Evolutionary conservation across 176 grass and related monocot genomes (phyloP).

Genomic region (Stipa capillata): DNA sequence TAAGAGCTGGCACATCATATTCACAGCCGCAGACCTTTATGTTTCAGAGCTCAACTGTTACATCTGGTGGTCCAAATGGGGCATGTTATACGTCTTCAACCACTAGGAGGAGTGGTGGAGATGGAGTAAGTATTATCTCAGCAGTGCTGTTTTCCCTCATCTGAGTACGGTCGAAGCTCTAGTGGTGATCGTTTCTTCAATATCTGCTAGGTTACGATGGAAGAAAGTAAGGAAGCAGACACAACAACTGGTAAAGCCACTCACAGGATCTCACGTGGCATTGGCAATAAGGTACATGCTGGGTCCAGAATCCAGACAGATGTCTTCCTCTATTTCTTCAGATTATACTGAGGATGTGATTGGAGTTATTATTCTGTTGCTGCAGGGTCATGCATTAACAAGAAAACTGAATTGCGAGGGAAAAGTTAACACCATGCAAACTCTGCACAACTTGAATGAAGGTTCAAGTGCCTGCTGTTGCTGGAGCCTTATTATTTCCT

Average conservation of each 20-base stretch:
- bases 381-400: constrained; percentile 67
- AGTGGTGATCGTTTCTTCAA: constrained; percentile 3
- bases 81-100: constrained; percentile 61
- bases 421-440: constrained; percentile 48
- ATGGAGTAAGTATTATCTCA: constrained; percentile 39
- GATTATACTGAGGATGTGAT: background rate
- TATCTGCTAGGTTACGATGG: constrained; percentile 48
- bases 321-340: constrained; percentile 1
- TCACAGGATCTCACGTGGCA: constrained; percentile 69
- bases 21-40: constrained; percentile 33
- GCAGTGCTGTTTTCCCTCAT: background rate
- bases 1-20: constrained; percentile 7
- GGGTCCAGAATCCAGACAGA: background rate
- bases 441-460: constrained; percentile 65
- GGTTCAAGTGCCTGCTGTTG: constrained; percentile 11
- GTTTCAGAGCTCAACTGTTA: constrained; percentile 67
- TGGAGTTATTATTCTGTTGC: constrained; percentile 2
- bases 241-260: constrained; percentile 53
- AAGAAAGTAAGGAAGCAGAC: constrained; percentile 83
- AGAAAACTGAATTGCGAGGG: constrained; percentile 53
- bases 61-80: constrained; percentile 58
- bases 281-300: constrained; percentile 55
- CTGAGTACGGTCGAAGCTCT: background rate
- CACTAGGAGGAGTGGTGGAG: constrained; percentile 42
- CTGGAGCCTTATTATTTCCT: background rate